A percentile compares a stretch with the other conserved stretches of the same genome.
Evolutionary conservation across 805 yeast species (phyloP).

Genomic region (Candida nonsorbophila): DNA sequence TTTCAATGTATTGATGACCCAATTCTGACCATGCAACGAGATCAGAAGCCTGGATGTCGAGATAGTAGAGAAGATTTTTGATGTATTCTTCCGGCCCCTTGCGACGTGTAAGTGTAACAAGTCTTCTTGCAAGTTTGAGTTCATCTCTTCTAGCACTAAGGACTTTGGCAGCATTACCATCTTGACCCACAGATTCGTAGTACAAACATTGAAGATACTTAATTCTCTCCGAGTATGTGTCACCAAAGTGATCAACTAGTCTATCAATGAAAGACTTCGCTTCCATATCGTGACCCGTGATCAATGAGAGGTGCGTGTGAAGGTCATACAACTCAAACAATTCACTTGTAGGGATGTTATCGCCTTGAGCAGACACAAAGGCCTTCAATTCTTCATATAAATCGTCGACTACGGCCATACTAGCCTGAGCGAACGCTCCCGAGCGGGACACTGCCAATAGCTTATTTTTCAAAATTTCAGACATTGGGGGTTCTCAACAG

Average conservation of each 20-base stretch:
- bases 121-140: slow-evolving; percentile 29
- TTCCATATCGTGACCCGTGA: slow-evolving; percentile 59
- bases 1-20: slow-evolving; percentile 52
- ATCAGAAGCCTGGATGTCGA: slow-evolving; percentile 71
- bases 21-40: slow-evolving; percentile 74
- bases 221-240: slow-evolving; percentile 48
- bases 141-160: slow-evolving; percentile 30
- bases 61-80: slow-evolving; percentile 45
- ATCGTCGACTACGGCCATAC: slow-evolving; percentile 39
- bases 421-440: slow-evolving; percentile 44
- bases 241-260: slow-evolving; percentile 59
- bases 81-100: slow-evolving; percentile 40
- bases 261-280: slow-evolving; percentile 65
- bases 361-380: slow-evolving; percentile 23
- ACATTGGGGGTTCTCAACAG: too few relatives aligned
- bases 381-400: slow-evolving; percentile 36
- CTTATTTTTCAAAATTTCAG: slow-evolving; percentile 42
- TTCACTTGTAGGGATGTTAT: slow-evolving; percentile 40
- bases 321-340: slow-evolving; percentile 60
- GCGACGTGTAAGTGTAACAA: slow-evolving; percentile 28
- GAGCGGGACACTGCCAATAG: slow-evolving; percentile 46
- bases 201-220: slow-evolving; percentile 50
- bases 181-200: slow-evolving; percentile 48
- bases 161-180: slow-evolving; percentile 18
- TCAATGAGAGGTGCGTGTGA: slow-evolving; percentile 60